Evolutionary conservation across 2,329 filamentous ascomycete species (phyloP).

Genomic region (Metarhizium humberi): DNA sequence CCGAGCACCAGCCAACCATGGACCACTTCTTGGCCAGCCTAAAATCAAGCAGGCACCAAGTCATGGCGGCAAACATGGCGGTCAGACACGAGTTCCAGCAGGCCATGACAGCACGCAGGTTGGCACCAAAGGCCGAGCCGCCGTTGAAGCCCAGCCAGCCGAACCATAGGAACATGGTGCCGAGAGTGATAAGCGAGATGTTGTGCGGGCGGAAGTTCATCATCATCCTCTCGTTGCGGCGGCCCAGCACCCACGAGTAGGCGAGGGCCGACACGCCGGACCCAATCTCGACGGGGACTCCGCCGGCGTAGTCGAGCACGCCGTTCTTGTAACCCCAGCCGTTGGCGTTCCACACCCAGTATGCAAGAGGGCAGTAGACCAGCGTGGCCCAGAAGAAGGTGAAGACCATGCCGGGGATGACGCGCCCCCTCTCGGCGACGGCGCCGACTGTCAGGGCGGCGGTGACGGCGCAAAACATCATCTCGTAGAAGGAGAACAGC

Average conservation of each 20-base stretch:
- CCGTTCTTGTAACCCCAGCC: slow-evolving; percentile 90
- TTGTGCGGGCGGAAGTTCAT: slow-evolving; percentile 99
- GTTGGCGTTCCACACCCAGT: slow-evolving; percentile 93
- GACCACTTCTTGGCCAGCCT: slow-evolving; percentile 91
- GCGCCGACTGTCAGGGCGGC: slow-evolving; percentile 85
- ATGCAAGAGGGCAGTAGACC: slow-evolving; percentile 93
- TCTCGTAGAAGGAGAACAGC: slow-evolving; percentile 93
- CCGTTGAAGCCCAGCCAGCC: slow-evolving; percentile 99
- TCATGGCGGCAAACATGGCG: slow-evolving; percentile 82
- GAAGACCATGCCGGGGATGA: slow-evolving; percentile 92
- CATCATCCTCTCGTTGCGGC: slow-evolving; percentile 99
- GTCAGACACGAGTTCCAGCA: slow-evolving; percentile 97
- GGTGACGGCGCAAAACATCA: slow-evolving; percentile 96
- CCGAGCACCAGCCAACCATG: slow-evolving; percentile 65
- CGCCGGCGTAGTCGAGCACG: slow-evolving; percentile 91
- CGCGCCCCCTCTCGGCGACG: slow-evolving; percentile 85
- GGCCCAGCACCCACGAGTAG: slow-evolving; percentile 91
- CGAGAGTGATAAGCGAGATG: slow-evolving; percentile 91
- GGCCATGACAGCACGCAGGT: slow-evolving; percentile 88
- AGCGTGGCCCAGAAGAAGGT: slow-evolving; percentile 93
- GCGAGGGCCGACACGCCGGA: slow-evolving; percentile 89
- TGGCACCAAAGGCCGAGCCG: slow-evolving; percentile 86
- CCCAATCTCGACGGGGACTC: slow-evolving; percentile 92
- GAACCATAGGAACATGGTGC: slow-evolving; percentile 94
- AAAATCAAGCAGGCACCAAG: slow-evolving; percentile 94